Base-by-base conservation (phyloP, 257 asterid genomes). In the Salvia rosmarinus region DNA sequence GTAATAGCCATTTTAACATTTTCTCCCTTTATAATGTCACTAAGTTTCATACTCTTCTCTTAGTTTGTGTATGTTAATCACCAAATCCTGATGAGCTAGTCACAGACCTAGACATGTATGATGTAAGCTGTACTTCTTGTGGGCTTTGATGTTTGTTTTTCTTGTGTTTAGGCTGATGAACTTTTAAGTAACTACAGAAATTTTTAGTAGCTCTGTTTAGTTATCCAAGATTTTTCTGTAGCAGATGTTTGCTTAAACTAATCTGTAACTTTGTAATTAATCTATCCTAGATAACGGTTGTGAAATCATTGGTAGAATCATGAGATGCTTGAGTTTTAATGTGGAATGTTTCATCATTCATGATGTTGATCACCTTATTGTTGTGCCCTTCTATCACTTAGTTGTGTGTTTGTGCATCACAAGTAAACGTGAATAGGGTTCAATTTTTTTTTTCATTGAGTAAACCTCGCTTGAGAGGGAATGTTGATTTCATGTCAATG, bases 71-170 rank as follows among this genome's bases (percentile, higher is more conserved):
- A 25, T 56, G 40, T 56, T 40, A 56, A 56, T 56, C 63, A 56
- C 40, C 63, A 56, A 56, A 56, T 56, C 63, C 63, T 12, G 63
- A 56, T 13, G 63, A 56, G 40, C 40, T 56, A 56, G 63, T 56
- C 40, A 23, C 11, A 0, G 63, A 56, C 40, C 20, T 56, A n/a
- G n/a, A n/a, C n/a, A n/a, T n/a, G 16, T 56, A 56, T 56, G 25
- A 23, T 4, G 63, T 56, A 56, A 56, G 63, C 13, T 56, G 9
- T 13, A 11, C 40, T 56, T 13, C 20, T 16, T 51, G 4, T 51
- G 57, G 12, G 30, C 30, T 7, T 51, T 50, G 28, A 7, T 50
- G 28, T 50, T 50, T 50, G 28, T 50, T 50, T 50, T 8, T 50
- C 10, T 1, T 17, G 19, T 50, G 19, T 50, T 50, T 50, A 50